Conservation (phyloP, 495 filamentous ascomycete species). For the Darksidea phi region DNA sequence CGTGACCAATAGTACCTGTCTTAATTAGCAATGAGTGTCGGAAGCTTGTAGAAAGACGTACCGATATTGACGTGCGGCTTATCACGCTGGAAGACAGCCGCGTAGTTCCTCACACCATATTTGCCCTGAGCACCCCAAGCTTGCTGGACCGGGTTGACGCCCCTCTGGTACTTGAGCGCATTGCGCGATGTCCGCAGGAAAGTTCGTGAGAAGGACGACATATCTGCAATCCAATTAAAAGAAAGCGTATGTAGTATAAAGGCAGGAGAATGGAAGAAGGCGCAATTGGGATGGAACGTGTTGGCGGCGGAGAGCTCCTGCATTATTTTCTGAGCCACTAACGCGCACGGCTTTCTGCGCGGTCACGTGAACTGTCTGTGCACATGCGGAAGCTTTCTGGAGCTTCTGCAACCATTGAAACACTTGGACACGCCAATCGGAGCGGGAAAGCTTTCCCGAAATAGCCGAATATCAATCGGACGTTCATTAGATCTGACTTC, state of each 20-base stretch:
- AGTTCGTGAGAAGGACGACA: conserved; percentile 50
- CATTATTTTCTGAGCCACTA: conserved; percentile 5
- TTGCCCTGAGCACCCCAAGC: conserved; percentile 55
- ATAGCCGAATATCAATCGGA: not conserved
- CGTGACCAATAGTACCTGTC: conserved; percentile 93
- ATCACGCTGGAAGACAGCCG: conserved; percentile 77
- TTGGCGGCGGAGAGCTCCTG: not conserved
- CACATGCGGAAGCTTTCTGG: not conserved
- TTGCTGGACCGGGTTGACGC: conserved; percentile 49
- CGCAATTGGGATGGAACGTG: conserved; percentile 21
- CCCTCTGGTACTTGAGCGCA: conserved; percentile 36
- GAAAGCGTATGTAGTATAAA: conserved; percentile 1
- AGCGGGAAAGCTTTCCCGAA: conserved; percentile 23
- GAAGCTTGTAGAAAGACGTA: conserved; percentile 45
- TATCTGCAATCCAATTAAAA: conserved; percentile 51
- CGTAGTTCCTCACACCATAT: conserved; percentile 62
- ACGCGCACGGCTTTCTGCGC: conserved; percentile 11
- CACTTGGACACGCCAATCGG: not conserved
- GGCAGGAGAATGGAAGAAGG: conserved; percentile 25
- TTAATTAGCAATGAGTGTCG: not conserved
- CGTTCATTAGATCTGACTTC: not conserved
- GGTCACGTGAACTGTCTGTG: not conserved
- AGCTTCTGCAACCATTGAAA: not conserved
- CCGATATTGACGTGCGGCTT: conserved; percentile 99
- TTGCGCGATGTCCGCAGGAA: conserved; percentile 44